Percentiles rank a stretch among this genome's conserved stretches.
Conservation (phyloP, 805 yeast genomes). For the Saccharomycopsis amapae region DNA sequence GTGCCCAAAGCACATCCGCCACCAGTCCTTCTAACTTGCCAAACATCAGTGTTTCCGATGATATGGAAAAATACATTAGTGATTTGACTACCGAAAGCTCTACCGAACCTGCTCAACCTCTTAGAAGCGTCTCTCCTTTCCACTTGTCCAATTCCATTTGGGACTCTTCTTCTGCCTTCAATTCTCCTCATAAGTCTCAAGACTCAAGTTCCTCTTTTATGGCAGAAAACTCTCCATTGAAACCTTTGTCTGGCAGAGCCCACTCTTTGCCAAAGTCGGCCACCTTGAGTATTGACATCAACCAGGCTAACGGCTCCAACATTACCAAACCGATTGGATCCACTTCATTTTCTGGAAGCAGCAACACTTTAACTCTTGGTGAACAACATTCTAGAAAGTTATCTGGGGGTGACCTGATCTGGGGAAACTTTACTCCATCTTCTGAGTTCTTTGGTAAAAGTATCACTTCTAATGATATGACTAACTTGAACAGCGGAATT, state of each 20-base stretch:
- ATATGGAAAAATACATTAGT: conserved; percentile 17
- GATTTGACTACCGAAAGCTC: conserved; percentile 5
- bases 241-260: background rate
- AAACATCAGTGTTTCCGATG: conserved; percentile 4
- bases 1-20: background rate
- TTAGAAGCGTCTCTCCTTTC: conserved; percentile 10
- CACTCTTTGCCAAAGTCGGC: conserved; percentile 4
- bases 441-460: conserved; percentile 17
- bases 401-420: conserved; percentile 11
- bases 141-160: conserved; percentile 5
- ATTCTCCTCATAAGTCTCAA: background rate
- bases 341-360: conserved; percentile 7
- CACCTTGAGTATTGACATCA: conserved; percentile 14
- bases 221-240: background rate
- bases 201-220: background rate
- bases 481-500: conserved; percentile 8
- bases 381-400: conserved; percentile 2
- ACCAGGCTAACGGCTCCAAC: conserved; percentile 13
- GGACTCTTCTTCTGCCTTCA: conserved; percentile 2
- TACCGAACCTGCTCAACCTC: background rate
- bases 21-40: conserved; percentile 7
- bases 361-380: conserved; percentile 1
- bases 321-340: conserved; percentile 11
- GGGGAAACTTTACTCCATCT: conserved; percentile 20
- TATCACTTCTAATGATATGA: conserved; percentile 8